phyloP scores from a whole-genome alignment of 2,329 filamentous ascomycete genomes.

The Epichloe bromicola region DNA sequence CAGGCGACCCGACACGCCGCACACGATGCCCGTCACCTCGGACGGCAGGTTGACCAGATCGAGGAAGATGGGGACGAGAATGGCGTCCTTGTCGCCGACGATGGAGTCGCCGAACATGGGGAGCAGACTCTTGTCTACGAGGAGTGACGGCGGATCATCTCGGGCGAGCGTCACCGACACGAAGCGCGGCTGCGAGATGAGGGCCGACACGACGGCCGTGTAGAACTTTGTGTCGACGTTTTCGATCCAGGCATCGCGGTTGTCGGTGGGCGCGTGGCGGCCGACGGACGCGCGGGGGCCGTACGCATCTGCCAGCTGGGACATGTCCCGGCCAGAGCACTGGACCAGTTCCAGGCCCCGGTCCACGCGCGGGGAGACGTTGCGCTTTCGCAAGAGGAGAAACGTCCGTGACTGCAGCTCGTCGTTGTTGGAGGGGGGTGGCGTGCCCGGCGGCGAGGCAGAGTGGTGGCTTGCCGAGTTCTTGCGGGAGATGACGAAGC shows the following conservation, averaged over 20 bases:
- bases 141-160: conserved; percentile 59
- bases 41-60: conserved; percentile 70
- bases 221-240: conserved; percentile 51
- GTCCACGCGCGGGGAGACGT: conserved; percentile 61
- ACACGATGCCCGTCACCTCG: conserved; percentile 89
- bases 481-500: conserved; percentile 43
- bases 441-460: conserved; percentile 47
- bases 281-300: conserved; percentile 24
- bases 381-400: conserved; percentile 61
- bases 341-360: conserved; percentile 60
- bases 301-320: conserved; percentile 25
- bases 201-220: conserved; percentile 46
- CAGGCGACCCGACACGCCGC: conserved; percentile 75
- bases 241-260: conserved; percentile 38
- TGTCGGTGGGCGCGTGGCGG: conserved; percentile 22
- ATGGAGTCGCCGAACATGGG: conserved; percentile 58
- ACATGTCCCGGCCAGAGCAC: conserved; percentile 55
- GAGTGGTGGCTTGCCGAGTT: conserved; percentile 17
- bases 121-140: conserved; percentile 57
- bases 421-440: conserved; percentile 61
- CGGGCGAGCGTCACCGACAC: conserved; percentile 62
- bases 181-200: conserved; percentile 52
- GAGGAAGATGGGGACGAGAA: conserved; percentile 74
- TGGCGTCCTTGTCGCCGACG: conserved; percentile 59
- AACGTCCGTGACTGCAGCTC: conserved; percentile 81